A percentile compares a stretch with the other conserved stretches of the same genome.
phyloP scores from a whole-genome alignment of 2,329 filamentous ascomycete genomes.

The Claviceps sorghi region DNA sequence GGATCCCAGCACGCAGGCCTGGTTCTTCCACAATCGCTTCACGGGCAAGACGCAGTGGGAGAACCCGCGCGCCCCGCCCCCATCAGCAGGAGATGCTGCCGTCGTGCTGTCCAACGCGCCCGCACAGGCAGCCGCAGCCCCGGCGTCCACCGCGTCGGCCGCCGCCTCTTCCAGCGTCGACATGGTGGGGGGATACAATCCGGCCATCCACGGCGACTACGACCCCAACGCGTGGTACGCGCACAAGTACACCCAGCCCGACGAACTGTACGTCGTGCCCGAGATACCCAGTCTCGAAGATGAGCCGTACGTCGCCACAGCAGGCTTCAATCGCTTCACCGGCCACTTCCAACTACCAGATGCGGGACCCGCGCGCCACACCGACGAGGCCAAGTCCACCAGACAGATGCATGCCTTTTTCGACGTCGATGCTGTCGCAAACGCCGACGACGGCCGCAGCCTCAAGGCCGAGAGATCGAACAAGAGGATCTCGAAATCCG shows the following conservation, averaged over 20 bases:
- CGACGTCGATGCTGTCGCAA: conserved; percentile 87
- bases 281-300: conserved; percentile 22
- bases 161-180: conserved; percentile 20
- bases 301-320: conserved; percentile 50
- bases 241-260: conserved; percentile 32
- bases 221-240: conserved; percentile 95
- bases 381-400: conserved; percentile 72
- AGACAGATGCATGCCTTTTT: conserved; percentile 92
- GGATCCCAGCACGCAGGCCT: conserved; percentile 53
- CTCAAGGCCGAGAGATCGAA: conserved; percentile 79
- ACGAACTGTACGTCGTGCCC: conserved; percentile 16
- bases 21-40: conserved; percentile 75
- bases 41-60: conserved; percentile 69
- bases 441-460: conserved; percentile 77
- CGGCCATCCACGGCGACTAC: conserved; percentile 90
- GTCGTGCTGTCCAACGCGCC: conserved; percentile 17
- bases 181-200: conserved; percentile 71
- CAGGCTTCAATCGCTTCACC: conserved; percentile 82
- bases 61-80: conserved; percentile 56
- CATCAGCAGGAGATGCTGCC: neutral
- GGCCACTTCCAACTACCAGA: conserved; percentile 62
- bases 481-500: conserved; percentile 70
- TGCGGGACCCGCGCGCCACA: conserved; percentile 59
- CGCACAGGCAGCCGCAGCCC: conserved; percentile 13
- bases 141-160: conserved; percentile 12